Conservation (phyloP, 257 asterid genomes). For the Mitragyna speciosa region DNA sequence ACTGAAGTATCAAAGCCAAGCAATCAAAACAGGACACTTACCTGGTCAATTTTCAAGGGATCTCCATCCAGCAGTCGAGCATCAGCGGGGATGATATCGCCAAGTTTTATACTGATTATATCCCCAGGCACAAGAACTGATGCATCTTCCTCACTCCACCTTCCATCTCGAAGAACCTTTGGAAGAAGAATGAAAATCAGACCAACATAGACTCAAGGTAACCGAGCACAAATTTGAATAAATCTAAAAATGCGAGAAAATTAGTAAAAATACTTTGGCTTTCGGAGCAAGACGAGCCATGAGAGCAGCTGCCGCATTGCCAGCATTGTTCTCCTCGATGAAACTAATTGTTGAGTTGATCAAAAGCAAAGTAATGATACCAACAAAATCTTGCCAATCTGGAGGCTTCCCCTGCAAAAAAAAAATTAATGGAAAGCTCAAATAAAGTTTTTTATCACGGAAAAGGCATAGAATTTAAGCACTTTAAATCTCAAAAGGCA, state of each 20-base stretch:
- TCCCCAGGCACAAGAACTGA: constrained; percentile 87
- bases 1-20: not conserved
- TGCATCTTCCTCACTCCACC: constrained; percentile 93
- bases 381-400: constrained; percentile 99
- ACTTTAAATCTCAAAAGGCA: constrained; percentile 11
- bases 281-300: constrained; percentile 98
- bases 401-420: constrained; percentile 89
- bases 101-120: constrained; percentile 78
- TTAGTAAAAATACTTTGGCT: constrained; percentile 54
- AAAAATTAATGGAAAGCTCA: not conserved
- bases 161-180: constrained; percentile 92
- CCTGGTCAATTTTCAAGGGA: constrained; percentile 96
- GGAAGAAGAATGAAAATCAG: constrained; percentile 25
- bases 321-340: constrained; percentile 97
- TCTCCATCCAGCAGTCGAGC: constrained; percentile 94
- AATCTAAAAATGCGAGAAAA: not conserved
- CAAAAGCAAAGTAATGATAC: constrained; percentile 80
- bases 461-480: not conserved
- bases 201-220: constrained; percentile 1
- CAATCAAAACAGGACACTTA: constrained; percentile 25
- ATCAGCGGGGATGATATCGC: constrained; percentile 95
- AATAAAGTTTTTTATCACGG: not conserved
- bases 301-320: constrained; percentile 99
- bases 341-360: constrained; percentile 95
- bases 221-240: not conserved